Conservation (phyloP, 2,329 filamentous ascomycete species). For the Rutstroemia sp. region DNA sequence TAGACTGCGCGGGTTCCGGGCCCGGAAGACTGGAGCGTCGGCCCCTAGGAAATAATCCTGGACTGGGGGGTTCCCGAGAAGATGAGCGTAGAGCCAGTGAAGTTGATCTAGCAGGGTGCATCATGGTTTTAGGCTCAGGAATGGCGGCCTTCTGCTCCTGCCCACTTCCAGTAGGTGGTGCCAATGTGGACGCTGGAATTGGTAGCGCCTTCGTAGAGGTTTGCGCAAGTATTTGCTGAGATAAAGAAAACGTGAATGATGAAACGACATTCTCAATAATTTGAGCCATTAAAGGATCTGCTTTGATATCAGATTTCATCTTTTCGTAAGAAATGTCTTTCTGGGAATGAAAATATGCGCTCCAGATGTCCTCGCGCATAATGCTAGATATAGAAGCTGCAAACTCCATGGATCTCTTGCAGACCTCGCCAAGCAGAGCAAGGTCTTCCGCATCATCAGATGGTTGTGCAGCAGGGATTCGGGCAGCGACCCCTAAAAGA, state of each 20-base stretch:
- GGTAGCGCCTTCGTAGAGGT: constrained; percentile 63
- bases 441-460: constrained; percentile 66
- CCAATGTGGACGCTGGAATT: constrained; percentile 53
- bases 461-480: constrained; percentile 38
- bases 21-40: constrained; percentile 34
- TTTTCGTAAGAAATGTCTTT: constrained; percentile 18
- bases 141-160: constrained; percentile 56
- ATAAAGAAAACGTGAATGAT: constrained; percentile 70
- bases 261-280: constrained; percentile 67
- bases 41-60: constrained; percentile 45
- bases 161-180: constrained; percentile 32
- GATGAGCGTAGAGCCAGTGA: constrained; percentile 44
- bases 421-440: constrained; percentile 76
- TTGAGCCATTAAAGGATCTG: constrained; percentile 37
- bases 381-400: constrained; percentile 73
- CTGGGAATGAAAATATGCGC: constrained; percentile 39
- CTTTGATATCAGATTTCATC: constrained; percentile 25
- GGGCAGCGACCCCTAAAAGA: constrained; percentile 48
- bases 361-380: constrained; percentile 68
- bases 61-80: constrained; percentile 41
- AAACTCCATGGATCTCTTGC: constrained; percentile 74
- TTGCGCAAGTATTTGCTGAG: constrained; percentile 69
- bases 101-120: constrained; percentile 58
- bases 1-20: constrained; percentile 33
- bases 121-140: constrained; percentile 62